These are phyloP conservation scores for Euphorbia peplus DNA, from an alignment of 345 rosid species.

Conservation along the genomic window DNA sequence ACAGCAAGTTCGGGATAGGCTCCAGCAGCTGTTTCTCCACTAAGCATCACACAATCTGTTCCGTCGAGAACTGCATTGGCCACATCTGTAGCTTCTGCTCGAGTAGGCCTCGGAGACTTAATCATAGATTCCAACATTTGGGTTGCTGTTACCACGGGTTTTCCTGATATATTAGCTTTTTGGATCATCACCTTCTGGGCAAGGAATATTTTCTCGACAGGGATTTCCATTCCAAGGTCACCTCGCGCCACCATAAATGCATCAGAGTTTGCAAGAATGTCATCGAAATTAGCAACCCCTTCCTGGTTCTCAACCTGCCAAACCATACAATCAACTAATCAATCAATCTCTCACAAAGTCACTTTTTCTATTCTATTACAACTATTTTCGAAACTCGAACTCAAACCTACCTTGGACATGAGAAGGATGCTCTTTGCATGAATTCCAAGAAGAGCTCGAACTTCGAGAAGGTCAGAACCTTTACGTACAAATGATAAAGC, in stretches of 20 bases:
- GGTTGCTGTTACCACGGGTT: constrained; percentile 36
- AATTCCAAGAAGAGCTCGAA: constrained; percentile 19
- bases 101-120: constrained; percentile 39
- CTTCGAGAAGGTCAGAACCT: constrained; percentile 28
- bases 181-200: constrained; percentile 38
- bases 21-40: constrained; percentile 43
- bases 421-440: constrained; percentile 29
- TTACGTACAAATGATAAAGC: constrained; percentile 37
- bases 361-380: neutral
- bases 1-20: constrained; percentile 42
- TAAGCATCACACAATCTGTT: constrained; percentile 38
- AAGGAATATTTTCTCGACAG: constrained; percentile 38
- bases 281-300: constrained; percentile 35
- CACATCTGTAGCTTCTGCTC: constrained; percentile 42
- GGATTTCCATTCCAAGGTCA: constrained; percentile 45
- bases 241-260: constrained; percentile 44
- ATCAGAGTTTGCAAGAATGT: constrained; percentile 29
- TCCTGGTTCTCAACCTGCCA: constrained; percentile 35
- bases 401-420: constrained; percentile 28
- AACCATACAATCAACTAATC: neutral
- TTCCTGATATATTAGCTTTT: constrained; percentile 34
- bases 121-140: constrained; percentile 46
- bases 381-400: too few species aligned
- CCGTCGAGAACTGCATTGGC: constrained; percentile 42
- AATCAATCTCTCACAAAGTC: neutral